Base-by-base conservation (phyloP, 768 basidiomycete genomes). In the Gloeostereum incarnatum region DNA sequence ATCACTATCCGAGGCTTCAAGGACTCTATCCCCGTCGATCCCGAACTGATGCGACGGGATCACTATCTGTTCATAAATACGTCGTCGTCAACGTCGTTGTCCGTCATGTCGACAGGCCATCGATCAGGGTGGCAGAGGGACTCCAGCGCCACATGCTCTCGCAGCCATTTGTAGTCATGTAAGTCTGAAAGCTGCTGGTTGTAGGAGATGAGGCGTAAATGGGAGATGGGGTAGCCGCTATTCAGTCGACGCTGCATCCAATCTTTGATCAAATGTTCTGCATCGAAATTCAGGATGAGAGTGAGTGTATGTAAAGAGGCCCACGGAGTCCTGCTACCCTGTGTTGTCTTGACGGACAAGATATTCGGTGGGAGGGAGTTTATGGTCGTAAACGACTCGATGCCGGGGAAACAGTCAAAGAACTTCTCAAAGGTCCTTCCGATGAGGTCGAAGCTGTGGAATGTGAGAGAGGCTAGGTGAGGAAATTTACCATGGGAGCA, bases 401-500 rank as follows among this genome's bases (percentile, higher is more conserved):
- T 14, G 14, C 9, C 26, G 14, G 21, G 32, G 14, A 40, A 19
- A 25, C 31, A 40, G 26, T 25, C 18, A n/a, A 40, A 40, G 9
- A 40, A 40, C 7, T 35, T 18, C 1, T 8, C 2, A 19, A 33
- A 35, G 5, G 39, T 35, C 39, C 31, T 27, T 8, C 9, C 13
- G 11, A 14, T 22, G 19, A 21, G 17, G 4, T 34, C 31, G 14
- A 34, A 35, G 19, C 35, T 63, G 34, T 47, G 52, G 39, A 72
- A 60, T 19, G 53, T 58, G 32, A 74, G 56, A 5, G 52, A 53
- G 25, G 49, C 53, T 27, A 72, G 50, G 20, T 52, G 47, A 17
- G 56, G 54, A 43, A 66, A 69, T 38, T 51, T 33, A 14, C 18
- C 9, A 8, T 14, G 18, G 31, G 40, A 34, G 19, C 25, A 8